A percentile compares a stretch with the other conserved stretches of the same genome.
phyloP scores from a whole-genome alignment of 1,284 basidiomycete species.

The Sanguinoderma infundibulare region DNA sequence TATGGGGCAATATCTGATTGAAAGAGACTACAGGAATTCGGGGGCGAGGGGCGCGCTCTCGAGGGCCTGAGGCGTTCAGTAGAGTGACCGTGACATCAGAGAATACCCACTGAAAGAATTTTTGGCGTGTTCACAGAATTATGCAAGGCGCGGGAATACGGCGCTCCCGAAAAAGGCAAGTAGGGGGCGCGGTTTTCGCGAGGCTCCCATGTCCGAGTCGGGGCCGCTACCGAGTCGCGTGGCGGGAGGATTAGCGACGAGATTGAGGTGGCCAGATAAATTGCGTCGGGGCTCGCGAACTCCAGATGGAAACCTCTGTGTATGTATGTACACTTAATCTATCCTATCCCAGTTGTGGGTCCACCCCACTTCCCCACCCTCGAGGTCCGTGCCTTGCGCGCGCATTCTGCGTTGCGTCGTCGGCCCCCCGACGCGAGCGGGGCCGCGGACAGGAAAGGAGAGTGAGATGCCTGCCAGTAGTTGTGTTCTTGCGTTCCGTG shows the following conservation, averaged over 20 bases:
- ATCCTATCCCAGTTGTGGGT: slow-evolving; percentile 29
- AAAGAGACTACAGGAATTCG: too few species aligned
- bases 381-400: not conserved
- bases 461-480: not conserved
- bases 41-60: too few species aligned
- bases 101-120: too few species aligned
- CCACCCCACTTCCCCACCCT: slow-evolving; percentile 18
- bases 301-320: slow-evolving; percentile 3
- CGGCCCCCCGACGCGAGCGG: too few species aligned
- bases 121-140: not conserved
- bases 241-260: slow-evolving; percentile 16
- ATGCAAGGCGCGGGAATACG: not conserved
- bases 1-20: too few species aligned
- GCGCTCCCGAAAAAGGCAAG: not conserved
- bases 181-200: not conserved
- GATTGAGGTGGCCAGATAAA: slow-evolving; percentile 26
- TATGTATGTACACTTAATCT: slow-evolving; percentile 15
- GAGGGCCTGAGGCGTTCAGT: too few species aligned
- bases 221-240: not conserved
- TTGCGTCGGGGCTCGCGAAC: slow-evolving; percentile 15
- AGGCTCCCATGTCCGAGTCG: slow-evolving; percentile 6
- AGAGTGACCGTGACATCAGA: too few species aligned
- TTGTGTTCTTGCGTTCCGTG: slow-evolving; percentile 7
- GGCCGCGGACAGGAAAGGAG: not conserved
- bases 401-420: too few species aligned